Evolutionary conservation across 371 early-diverging fungal genomes (phyloP), one percentile per base, ranked within the genome.

Genomic region (Syncephalastrum monosporum): DNA sequence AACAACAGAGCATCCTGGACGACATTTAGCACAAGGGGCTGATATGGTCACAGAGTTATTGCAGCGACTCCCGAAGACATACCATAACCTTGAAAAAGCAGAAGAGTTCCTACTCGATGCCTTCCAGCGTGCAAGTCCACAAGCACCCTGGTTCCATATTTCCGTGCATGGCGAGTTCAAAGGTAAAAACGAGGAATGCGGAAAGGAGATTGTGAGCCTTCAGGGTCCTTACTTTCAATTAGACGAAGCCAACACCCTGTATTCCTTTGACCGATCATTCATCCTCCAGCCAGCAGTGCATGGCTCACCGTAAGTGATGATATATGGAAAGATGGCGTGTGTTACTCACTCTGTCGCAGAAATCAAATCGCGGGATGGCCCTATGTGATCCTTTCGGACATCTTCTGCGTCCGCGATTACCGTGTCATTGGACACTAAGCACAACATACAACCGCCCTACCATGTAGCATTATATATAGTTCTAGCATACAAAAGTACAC

Each of bases 201-300:
- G 6, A 23, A 56, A 45, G 29, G 17, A 15, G 7, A 47, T 17
- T 41, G 50, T 51, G 4, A 43, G 5, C 0, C n/a, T 27, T 13
- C 50, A 7, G 14, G 21, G 44, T 17, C 12, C 4, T 48, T 14
- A 5, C 27, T 7, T 46, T 19, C 17, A 6, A 14, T 47, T 57
- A 57, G 73, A 67, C 10, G 66, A 65, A 2, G 50, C 59, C 13
- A 42, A 60, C 17, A 48, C 60, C 25, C 67, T 70, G 14, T 69
- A 68, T 44, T 77, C 81, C 13, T 83, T 79, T 54, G 79, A 81
- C 49, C 77, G 87, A 15, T 72, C 79, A 7, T 82, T 86, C 53
- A 51, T 82, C 12, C 68, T 86, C 47, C 70, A 73, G 16, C 82
- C 84, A 29, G 68, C 83, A 10, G 46, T 63, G 13, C 73, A 77